phyloP scores from a whole-genome alignment of 2,329 filamentous ascomycete species.

The Hypoxylon sp. region DNA sequence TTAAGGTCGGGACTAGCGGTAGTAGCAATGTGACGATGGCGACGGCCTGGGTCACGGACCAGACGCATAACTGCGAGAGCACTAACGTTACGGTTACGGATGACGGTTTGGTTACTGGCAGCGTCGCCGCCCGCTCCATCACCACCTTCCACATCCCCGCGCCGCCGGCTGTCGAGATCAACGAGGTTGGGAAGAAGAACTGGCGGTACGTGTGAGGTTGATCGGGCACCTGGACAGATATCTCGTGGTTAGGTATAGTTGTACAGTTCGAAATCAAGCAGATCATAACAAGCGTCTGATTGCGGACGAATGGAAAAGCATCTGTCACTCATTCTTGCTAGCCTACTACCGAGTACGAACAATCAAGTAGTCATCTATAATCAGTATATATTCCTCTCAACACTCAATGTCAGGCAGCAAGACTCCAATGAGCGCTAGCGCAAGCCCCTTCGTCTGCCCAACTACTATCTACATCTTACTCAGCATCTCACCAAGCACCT shows the following conservation, averaged over 20 bases:
- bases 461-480: slow-evolving; percentile 59
- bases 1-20: slow-evolving; percentile 30
- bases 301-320: neutral
- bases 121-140: slow-evolving; percentile 40
- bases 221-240: too few relatives aligned
- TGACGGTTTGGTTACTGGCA: slow-evolving; percentile 35
- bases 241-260: too few relatives aligned
- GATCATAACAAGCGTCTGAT: neutral
- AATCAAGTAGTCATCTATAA: too few relatives aligned
- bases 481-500: slow-evolving; percentile 70
- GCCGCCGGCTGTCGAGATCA: slow-evolving; percentile 19
- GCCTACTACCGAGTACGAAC: too few relatives aligned
- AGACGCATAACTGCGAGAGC: slow-evolving; percentile 35
- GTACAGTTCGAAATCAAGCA: neutral
- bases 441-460: neutral
- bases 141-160: slow-evolving; percentile 40
- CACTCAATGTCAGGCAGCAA: too few relatives aligned
- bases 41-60: slow-evolving; percentile 43
- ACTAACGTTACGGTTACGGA: slow-evolving; percentile 32
- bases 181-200: slow-evolving; percentile 7
- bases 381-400: too few relatives aligned
- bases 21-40: slow-evolving; percentile 27
- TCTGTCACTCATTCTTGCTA: too few relatives aligned
- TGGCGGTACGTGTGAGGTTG: slow-evolving; percentile 25
- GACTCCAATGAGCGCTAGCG: too few relatives aligned